A percentile compares a stretch with the other conserved stretches of the same genome.
Evolutionary conservation across 2,329 filamentous ascomycete species (phyloP).

Genomic region (Fusarium veterinarium): DNA sequence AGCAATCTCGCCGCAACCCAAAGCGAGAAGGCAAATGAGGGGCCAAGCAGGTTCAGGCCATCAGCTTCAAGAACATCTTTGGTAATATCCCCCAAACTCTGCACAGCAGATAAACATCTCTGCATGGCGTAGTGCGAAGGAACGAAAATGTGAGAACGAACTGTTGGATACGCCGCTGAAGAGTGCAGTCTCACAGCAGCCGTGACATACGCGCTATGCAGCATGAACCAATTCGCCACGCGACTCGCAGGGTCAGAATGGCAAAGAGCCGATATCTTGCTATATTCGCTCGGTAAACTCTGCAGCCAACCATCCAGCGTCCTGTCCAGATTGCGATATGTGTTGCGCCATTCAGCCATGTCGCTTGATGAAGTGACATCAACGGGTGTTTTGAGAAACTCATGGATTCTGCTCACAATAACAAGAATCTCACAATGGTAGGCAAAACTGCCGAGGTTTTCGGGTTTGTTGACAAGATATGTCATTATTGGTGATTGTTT

Average conservation of each 20-base stretch:
- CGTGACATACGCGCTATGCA: slow-evolving; percentile 59
- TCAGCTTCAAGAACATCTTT: slow-evolving; percentile 58
- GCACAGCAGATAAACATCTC: slow-evolving; percentile 56
- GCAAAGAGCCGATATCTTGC: slow-evolving; percentile 58
- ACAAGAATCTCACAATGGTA: slow-evolving; percentile 59
- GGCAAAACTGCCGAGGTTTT: slow-evolving; percentile 58
- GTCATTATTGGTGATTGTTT: slow-evolving; percentile 39
- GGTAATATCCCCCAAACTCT: slow-evolving; percentile 57
- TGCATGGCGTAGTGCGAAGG: slow-evolving; percentile 60
- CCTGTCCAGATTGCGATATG: slow-evolving; percentile 53
- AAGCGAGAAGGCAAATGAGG: slow-evolving; percentile 58
- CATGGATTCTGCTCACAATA: slow-evolving; percentile 57
- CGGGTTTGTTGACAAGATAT: slow-evolving; percentile 52
- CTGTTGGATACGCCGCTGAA: slow-evolving; percentile 56
- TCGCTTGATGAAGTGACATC: slow-evolving; percentile 53
- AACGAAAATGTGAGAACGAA: slow-evolving; percentile 55
- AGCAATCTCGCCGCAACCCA: slow-evolving; percentile 57
- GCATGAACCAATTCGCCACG: slow-evolving; percentile 60
- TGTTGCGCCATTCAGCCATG: slow-evolving; percentile 56
- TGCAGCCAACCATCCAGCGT: slow-evolving; percentile 57
- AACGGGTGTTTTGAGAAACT: slow-evolving; percentile 55
- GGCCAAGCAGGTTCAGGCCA: slow-evolving; percentile 56
- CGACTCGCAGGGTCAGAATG: slow-evolving; percentile 59
- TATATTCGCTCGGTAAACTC: slow-evolving; percentile 57
- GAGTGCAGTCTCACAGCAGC: slow-evolving; percentile 58